These are phyloP conservation scores for Hermanozyma aechmeae DNA, from an alignment of 805 yeast genomes.

Conservation along the genomic window DNA sequence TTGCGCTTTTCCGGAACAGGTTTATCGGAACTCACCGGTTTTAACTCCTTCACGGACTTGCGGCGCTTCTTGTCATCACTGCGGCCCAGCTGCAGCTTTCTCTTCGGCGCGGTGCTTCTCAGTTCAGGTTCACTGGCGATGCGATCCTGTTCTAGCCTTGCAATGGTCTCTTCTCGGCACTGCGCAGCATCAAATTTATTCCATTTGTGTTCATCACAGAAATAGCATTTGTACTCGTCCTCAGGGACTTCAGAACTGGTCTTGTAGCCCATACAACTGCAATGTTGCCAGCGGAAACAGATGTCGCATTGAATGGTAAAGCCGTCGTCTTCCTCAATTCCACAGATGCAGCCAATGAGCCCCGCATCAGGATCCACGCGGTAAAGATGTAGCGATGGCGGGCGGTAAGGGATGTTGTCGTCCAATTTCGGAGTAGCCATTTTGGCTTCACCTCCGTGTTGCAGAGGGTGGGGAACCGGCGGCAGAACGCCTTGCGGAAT, in stretches of 20 bases:
- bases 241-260: constrained; percentile 75
- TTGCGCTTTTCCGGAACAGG: constrained; percentile 7
- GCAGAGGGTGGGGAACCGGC: no score
- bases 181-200: constrained; percentile 31
- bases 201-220: constrained; percentile 47
- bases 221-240: constrained; percentile 63
- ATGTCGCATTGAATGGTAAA: constrained; percentile 90
- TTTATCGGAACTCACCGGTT: constrained; percentile 1
- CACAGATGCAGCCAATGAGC: constrained; percentile 82
- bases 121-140: constrained; percentile 10
- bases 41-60: constrained; percentile 9
- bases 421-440: no score
- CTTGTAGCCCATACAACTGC: constrained; percentile 74
- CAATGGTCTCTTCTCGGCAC: constrained; percentile 22
- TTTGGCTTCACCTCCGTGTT: neutral
- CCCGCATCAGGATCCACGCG: constrained; percentile 79
- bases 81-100: constrained; percentile 10
- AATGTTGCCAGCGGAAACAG: constrained; percentile 93
- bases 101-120: constrained; percentile 6
- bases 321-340: constrained; percentile 81
- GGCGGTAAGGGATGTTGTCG: no score
- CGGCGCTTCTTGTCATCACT: constrained; percentile 26
- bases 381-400: constrained; percentile 36
- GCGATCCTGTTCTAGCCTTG: constrained; percentile 20
- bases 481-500: no score